Percentiles rank a stretch among this genome's conserved stretches.
These are phyloP conservation scores for Aspergillus ochraceoroseus DNA, from an alignment of 2,329 filamentous ascomycete genomes.

Conservation along the genomic window DNA sequence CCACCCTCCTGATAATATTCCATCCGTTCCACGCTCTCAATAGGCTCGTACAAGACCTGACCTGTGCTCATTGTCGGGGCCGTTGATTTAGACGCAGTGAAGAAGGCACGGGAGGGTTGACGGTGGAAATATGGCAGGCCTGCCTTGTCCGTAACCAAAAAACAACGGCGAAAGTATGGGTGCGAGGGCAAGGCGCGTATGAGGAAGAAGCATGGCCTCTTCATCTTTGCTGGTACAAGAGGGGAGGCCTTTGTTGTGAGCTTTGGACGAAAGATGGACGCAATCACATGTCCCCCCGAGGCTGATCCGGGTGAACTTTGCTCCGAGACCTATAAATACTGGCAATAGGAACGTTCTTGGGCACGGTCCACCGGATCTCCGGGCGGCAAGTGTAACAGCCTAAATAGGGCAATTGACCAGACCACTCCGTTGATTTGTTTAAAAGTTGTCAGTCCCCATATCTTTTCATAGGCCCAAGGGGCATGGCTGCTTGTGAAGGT, in stretches of 20 bases:
- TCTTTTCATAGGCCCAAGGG: background rate
- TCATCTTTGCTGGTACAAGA: slow-evolving; percentile 1
- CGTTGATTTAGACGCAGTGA: slow-evolving; percentile 1
- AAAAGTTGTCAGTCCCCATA: slow-evolving; percentile 1
- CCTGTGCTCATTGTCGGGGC: slow-evolving; percentile 1
- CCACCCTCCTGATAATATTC: slow-evolving; percentile 24
- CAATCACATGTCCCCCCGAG: background rate
- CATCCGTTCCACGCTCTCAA: slow-evolving; percentile 6
- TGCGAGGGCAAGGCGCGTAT: background rate
- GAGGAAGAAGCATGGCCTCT: background rate
- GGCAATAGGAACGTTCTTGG: background rate
- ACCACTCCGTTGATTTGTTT: slow-evolving; percentile 1
- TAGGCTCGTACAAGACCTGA: slow-evolving; percentile 7
- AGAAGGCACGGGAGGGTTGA: background rate
- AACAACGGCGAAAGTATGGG: background rate
- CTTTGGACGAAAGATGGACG: background rate
- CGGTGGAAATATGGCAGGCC: background rate
- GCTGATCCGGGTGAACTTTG: slow-evolving; percentile 2
- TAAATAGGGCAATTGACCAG: background rate
- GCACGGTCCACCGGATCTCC: no score
- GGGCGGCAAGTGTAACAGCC: background rate
- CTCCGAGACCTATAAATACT: slow-evolving; percentile 1
- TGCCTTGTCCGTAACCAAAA: background rate
- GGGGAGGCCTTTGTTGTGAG: background rate
- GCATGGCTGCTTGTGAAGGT: slow-evolving; percentile 1